Base-by-base conservation (phyloP, 1,284 basidiomycete genomes). In the Leucoagaricus sp. region DNA sequence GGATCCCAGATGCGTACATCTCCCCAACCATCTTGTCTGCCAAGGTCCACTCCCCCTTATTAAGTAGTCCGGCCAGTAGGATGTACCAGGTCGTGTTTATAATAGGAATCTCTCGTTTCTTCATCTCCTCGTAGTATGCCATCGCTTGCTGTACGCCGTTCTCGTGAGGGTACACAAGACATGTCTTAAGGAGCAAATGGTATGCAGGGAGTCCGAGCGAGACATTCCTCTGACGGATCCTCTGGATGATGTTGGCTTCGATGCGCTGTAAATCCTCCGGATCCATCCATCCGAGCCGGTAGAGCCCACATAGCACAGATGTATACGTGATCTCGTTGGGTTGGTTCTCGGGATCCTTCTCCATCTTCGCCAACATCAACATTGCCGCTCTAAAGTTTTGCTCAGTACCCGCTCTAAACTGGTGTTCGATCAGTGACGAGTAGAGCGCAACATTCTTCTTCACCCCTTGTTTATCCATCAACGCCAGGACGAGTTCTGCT, bases 321-420 rank as follows among this genome's bases (percentile, higher is more conserved):
- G 88, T 90, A 65, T 91, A 93, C 23, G 90, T 93, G 60, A 90
- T 78, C 52, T 82, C 81, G 66, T 88, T 93, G 1, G 90, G 89
- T 51, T 70, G 69, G 53, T 77, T 65, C 54, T 78, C 74, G 44
- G 79, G 67, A 63, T 84, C 77, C 53, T 75, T 71, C 64, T 91
- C 88, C 90, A 95, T 93, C 65, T 77, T 78, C 49, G 77, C 69
- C 49, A 95, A 72, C 46, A 95, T 68, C 17, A 81, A 75, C 67
- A 94, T 74, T 1, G 87, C 91, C 1, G 80, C 78, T 17, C 72
- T 71, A n/a, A 95, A 69, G 54, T 79, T 81, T 28, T 75, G 69
- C 51, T 79, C 73, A 13, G 77, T 78, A 1, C 80, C 78, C 55
- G 82, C 74, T 58, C 77, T 77, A 60, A 93, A 75, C 57, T 91